Evolutionary conservation across 768 basidiomycete species (phyloP).

Genomic region (Trametes villosa): DNA sequence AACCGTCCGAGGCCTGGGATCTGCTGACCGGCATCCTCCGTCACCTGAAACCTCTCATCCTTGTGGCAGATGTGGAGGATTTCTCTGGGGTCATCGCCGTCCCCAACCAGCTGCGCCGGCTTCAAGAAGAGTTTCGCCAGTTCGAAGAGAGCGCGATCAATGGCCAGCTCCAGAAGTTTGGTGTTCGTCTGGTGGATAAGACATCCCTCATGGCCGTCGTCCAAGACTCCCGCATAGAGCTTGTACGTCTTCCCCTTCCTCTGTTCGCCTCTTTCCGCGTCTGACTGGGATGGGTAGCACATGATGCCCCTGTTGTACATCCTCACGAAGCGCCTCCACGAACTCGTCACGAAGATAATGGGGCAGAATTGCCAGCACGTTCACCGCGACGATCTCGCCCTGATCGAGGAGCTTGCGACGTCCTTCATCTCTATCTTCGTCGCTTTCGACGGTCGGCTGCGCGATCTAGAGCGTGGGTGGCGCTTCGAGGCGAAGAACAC

Average conservation of each 20-base stretch:
- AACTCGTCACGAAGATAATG: neutral
- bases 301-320: constrained; percentile 14
- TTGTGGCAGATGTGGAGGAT: constrained; percentile 9
- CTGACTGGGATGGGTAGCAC: neutral
- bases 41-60: constrained; percentile 2
- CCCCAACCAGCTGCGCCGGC: constrained; percentile 2
- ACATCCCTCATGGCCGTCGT: neutral
- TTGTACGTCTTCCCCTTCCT: neutral
- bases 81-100: neutral
- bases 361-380: neutral
- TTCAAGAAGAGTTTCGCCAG: constrained; percentile 9
- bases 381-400: neutral
- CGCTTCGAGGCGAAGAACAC: constrained; percentile 14
- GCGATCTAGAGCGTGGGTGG: constrained; percentile 9
- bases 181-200: neutral
- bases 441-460: constrained; percentile 12
- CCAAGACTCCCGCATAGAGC: constrained; percentile 4
- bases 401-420: constrained; percentile 6
- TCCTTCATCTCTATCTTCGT: constrained; percentile 15
- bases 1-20: neutral
- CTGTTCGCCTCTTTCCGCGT: neutral
- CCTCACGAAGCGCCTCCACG: neutral
- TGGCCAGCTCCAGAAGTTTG: neutral
- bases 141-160: neutral
- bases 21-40: neutral